These are phyloP conservation scores for Saturnispora galanensis DNA, from an alignment of 805 yeast genomes.

Conservation along the genomic window DNA sequence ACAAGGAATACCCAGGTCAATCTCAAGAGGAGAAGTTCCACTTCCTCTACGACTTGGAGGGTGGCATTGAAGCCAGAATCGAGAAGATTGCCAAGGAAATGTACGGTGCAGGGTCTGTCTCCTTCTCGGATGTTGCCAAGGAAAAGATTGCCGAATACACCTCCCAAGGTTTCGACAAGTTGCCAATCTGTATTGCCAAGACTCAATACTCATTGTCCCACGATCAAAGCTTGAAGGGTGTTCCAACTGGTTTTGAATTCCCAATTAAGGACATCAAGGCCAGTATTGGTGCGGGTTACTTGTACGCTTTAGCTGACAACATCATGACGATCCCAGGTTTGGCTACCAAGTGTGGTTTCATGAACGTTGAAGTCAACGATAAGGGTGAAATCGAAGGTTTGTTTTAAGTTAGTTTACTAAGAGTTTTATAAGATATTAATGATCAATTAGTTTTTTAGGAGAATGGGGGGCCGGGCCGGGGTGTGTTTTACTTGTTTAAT, in stretches of 20 bases:
- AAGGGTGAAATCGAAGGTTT: conserved; percentile 89
- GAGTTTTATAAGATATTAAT: neutral
- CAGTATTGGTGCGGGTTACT: conserved; percentile 92
- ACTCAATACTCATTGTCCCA: conserved; percentile 95
- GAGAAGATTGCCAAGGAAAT: conserved; percentile 70
- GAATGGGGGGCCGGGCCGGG: too few relatives aligned
- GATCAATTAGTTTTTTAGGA: neutral
- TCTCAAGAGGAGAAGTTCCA: conserved; percentile 36
- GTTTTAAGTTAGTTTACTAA: conserved; percentile 37
- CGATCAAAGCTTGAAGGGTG: conserved; percentile 88
- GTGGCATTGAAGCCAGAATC: conserved; percentile 70
- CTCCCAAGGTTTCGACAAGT: conserved; percentile 76
- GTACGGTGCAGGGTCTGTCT: conserved; percentile 88
- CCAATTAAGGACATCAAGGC: conserved; percentile 93
- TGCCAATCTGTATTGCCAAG: conserved; percentile 95
- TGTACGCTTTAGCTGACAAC: conserved; percentile 94
- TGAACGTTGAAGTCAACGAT: conserved; percentile 91
- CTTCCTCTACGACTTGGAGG: conserved; percentile 59
- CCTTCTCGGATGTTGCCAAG: conserved; percentile 72
- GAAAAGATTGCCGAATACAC: conserved; percentile 75
- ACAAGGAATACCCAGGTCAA: conserved; percentile 30
- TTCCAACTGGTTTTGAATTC: conserved; percentile 86
- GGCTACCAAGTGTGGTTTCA: conserved; percentile 92
- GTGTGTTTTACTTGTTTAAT: too few relatives aligned
- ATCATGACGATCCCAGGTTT: conserved; percentile 96